A percentile compares a stretch with the other conserved stretches of the same genome.
Conservation (phyloP, 441 rosid species). For the Manihot esculenta region DNA sequence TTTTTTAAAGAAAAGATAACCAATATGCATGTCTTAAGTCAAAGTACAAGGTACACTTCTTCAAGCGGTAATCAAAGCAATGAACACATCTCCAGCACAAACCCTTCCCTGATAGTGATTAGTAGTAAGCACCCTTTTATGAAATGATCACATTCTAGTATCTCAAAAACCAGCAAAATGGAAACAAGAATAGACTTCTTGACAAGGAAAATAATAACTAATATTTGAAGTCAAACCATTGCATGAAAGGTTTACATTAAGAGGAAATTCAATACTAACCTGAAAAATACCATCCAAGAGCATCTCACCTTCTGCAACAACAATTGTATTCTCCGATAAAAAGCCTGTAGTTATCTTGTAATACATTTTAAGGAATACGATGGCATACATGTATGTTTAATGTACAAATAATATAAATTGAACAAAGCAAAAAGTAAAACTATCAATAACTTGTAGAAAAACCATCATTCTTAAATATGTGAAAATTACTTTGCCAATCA, state of each 20-base stretch:
- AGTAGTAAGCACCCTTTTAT: too few relatives aligned
- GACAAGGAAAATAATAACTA: neutral
- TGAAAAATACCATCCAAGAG: slow-evolving; percentile 69
- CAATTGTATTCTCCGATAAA: slow-evolving; percentile 86
- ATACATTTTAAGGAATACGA: slow-evolving; percentile 51
- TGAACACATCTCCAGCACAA: neutral
- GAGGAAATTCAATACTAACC: slow-evolving; percentile 43
- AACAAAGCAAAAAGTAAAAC: neutral
- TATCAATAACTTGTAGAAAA: neutral
- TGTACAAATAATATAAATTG: neutral
- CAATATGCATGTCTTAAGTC: neutral
- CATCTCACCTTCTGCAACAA: slow-evolving; percentile 94
- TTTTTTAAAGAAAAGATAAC: neutral
- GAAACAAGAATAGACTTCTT: neutral
- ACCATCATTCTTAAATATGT: neutral
- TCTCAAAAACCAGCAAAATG: neutral
- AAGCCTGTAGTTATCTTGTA: slow-evolving; percentile 92
- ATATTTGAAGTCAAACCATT: neutral
- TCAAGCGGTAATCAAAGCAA: neutral
- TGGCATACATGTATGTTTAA: neutral
- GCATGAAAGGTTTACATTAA: slow-evolving; percentile 4
- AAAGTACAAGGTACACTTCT: neutral
- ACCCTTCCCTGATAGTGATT: neutral
- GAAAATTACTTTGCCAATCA: neutral
- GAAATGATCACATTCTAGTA: neutral